These are phyloP conservation scores for Acanthamoeba castellanii DNA, from an alignment of 208 protist species.

Conservation along the genomic window DNA sequence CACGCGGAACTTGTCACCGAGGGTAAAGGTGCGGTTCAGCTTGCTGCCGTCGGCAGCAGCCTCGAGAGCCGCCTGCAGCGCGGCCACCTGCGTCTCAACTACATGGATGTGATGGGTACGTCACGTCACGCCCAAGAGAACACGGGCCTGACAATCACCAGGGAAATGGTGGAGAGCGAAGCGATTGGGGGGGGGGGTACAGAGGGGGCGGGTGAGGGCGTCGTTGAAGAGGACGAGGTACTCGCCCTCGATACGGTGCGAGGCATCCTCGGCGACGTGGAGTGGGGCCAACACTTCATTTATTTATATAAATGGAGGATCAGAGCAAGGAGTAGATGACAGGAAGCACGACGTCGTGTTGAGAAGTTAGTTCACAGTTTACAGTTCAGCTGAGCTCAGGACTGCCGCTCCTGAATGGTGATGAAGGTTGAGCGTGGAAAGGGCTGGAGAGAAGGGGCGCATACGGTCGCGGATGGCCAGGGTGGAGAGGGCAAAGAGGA, in stretches of 20 bases:
- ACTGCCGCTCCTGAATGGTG: too few species aligned
- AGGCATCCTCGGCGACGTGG: neutral
- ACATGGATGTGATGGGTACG: too few species aligned
- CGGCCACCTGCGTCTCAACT: neutral
- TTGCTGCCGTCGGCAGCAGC: neutral
- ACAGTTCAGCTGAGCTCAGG: too few species aligned
- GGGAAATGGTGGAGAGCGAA: too few species aligned
- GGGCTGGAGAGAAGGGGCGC: too few species aligned
- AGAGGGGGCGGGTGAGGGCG: neutral
- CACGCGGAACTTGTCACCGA: conserved; percentile 6
- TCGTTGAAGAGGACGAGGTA: conserved; percentile 20
- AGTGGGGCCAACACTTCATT: too few species aligned
- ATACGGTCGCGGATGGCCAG: conserved; percentile 4
- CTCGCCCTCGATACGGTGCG: conserved; percentile 32
- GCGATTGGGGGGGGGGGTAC: neutral
- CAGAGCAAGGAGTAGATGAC: neutral
- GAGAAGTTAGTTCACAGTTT: too few species aligned
- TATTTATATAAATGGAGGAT: too few species aligned
- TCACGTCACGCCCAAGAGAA: too few species aligned
- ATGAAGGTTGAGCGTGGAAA: too few species aligned
- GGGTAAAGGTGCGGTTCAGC: neutral
- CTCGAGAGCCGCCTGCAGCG: neutral
- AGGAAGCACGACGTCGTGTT: neutral
- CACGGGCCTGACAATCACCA: too few species aligned
- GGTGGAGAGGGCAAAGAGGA: neutral